phyloP scores from a whole-genome alignment of 495 filamentous ascomycete species.

The Rhypophila decipiens region DNA sequence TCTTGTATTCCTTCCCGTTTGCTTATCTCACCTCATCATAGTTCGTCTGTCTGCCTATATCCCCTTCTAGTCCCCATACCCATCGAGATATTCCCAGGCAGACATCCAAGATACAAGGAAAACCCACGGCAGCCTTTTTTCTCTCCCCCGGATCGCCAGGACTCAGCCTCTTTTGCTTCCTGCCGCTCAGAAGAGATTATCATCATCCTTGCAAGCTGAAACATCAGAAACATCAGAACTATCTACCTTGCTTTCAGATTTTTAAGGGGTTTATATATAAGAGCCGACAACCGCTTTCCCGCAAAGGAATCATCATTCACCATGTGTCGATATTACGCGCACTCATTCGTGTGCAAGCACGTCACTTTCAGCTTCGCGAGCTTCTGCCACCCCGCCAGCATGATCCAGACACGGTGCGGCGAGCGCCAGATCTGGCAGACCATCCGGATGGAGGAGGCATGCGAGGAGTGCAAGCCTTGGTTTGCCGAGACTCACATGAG shows the following conservation, averaged over 20 bases:
- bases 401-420: constrained; percentile 24
- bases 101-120: too few species aligned
- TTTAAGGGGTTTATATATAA: too few species aligned
- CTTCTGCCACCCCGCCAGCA: constrained; percentile 20
- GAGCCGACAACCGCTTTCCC: too few species aligned
- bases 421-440: constrained; percentile 26
- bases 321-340: constrained; percentile 32
- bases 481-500: not conserved
- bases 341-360: constrained; percentile 24
- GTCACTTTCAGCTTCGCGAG: constrained; percentile 18
- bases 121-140: too few species aligned
- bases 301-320: not conserved
- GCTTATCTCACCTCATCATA: not conserved
- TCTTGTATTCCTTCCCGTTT: too few species aligned
- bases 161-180: not conserved
- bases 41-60: not conserved
- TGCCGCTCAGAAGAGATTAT: not conserved
- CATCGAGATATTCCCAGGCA: too few species aligned
- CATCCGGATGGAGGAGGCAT: constrained; percentile 20
- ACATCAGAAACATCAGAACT: too few species aligned
- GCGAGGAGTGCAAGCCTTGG: constrained; percentile 18
- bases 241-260: too few species aligned
- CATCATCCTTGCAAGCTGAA: too few species aligned
- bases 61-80: not conserved
- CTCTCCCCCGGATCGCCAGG: not conserved